Evolutionary conservation across 1,139 yeast genomes (phyloP).

Genomic region (Diutina scorzettiae): DNA sequence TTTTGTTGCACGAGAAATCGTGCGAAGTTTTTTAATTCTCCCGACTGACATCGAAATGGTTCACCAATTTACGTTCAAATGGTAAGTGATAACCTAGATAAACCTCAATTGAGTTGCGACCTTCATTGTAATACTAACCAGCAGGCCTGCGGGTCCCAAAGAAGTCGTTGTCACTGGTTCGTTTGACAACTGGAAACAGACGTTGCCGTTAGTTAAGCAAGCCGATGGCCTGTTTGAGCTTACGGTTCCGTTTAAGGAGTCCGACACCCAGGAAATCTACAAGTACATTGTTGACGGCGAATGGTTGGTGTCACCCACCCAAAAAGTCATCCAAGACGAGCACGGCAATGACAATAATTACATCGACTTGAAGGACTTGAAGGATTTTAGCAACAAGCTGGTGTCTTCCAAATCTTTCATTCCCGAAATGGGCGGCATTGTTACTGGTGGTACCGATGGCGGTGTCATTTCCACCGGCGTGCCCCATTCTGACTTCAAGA

Average conservation of each 20-base stretch:
- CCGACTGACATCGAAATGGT: neutral
- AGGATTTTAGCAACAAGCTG: too few relatives aligned
- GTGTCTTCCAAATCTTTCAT: conserved; percentile 11
- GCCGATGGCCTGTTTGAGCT: conserved; percentile 49
- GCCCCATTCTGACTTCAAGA: conserved; percentile 12
- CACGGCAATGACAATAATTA: conserved; percentile 54
- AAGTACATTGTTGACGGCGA: conserved; percentile 69
- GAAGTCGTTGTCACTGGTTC: conserved; percentile 67
- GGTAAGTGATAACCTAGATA: too few relatives aligned
- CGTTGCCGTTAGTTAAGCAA: conserved; percentile 46
- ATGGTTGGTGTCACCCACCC: conserved; percentile 43
- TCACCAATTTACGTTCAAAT: conserved; percentile 13
- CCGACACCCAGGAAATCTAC: conserved; percentile 34
- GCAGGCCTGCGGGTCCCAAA: conserved; percentile 65
- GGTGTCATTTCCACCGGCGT: neutral
- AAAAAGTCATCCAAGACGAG: conserved; percentile 33
- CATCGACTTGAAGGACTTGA: conserved; percentile 31
- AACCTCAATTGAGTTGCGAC: too few relatives aligned
- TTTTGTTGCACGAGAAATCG: too few relatives aligned
- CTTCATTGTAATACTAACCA: too few relatives aligned
- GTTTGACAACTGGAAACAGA: conserved; percentile 63
- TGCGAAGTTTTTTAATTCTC: conserved; percentile 5
- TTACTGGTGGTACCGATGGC: conserved; percentile 8
- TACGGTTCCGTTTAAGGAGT: conserved; percentile 38
- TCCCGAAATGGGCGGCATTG: conserved; percentile 18